A percentile compares a stretch with the other conserved stretches of the same genome.
Evolutionary conservation across 495 filamentous ascomycete genomes (phyloP).

Genomic region (Tuber umbilicatum): DNA sequence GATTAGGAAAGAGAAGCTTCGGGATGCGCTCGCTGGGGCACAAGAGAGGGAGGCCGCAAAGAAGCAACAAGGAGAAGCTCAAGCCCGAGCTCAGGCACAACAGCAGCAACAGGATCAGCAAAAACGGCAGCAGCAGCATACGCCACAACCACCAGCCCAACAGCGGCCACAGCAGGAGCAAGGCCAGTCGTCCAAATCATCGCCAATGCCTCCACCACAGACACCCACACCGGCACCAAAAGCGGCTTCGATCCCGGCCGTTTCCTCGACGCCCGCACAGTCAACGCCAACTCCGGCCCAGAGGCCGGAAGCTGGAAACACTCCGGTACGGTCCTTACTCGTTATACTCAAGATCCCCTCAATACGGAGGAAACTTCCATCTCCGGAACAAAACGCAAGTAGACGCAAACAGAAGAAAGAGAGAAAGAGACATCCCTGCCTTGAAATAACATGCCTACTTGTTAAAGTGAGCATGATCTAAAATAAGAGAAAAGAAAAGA

Average conservation of each 20-base stretch:
- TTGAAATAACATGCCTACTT: neutral
- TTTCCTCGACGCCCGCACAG: constrained; percentile 38
- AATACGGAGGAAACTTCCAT: constrained; percentile 29
- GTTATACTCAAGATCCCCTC: constrained; percentile 18
- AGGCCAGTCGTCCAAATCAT: constrained; percentile 12
- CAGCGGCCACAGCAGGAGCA: constrained; percentile 13
- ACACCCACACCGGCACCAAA: neutral
- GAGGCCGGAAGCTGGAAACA: neutral
- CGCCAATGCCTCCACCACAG: constrained; percentile 12
- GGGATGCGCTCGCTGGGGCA: constrained; percentile 53
- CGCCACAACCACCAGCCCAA: constrained; percentile 22
- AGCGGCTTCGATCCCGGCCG: constrained; percentile 1
- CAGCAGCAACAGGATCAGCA: constrained; percentile 46
- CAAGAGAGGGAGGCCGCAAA: constrained; percentile 44
- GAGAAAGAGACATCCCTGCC: neutral
- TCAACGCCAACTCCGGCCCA: constrained; percentile 42
- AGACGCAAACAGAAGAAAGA: neutral
- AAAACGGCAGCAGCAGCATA: constrained; percentile 27
- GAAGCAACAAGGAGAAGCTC: constrained; percentile 41
- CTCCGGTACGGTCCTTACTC: neutral
- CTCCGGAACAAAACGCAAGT: constrained; percentile 24
- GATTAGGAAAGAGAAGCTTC: constrained; percentile 58
- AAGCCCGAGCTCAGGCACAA: constrained; percentile 41
- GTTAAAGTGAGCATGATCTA: neutral
- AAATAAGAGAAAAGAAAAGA: neutral